These are phyloP conservation scores for Xanthoconium stramineum DNA, from an alignment of 768 basidiomycete genomes.

Conservation along the genomic window DNA sequence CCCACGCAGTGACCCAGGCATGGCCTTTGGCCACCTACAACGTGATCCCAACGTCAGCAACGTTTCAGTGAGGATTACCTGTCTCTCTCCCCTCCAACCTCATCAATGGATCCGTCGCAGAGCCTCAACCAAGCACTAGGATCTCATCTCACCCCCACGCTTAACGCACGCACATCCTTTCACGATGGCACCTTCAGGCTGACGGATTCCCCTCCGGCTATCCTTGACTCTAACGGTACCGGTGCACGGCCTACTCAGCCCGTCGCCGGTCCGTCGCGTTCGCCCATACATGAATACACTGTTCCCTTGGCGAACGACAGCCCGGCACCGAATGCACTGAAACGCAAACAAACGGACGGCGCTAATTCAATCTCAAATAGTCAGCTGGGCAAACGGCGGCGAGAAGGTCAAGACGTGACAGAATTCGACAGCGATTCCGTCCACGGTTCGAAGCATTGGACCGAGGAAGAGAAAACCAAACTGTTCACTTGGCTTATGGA, in stretches of 20 bases:
- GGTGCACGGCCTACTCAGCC: slow-evolving; percentile 25
- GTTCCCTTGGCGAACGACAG: slow-evolving; percentile 28
- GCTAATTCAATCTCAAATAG: slow-evolving; percentile 13
- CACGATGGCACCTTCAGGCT: slow-evolving; percentile 30
- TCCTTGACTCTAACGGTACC: slow-evolving; percentile 28
- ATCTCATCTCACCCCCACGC: slow-evolving; percentile 43
- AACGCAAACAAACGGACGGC: slow-evolving; percentile 50
- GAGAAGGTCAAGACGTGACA: slow-evolving; percentile 27
- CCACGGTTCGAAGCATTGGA: slow-evolving; percentile 80
- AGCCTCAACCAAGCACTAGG: slow-evolving; percentile 62
- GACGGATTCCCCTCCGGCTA: slow-evolving; percentile 32
- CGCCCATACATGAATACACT: slow-evolving; percentile 33
- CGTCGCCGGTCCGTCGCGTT: slow-evolving; percentile 28
- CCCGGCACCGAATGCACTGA: slow-evolving; percentile 20
- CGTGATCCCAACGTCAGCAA: slow-evolving; percentile 55
- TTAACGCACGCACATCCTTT: slow-evolving; percentile 31
- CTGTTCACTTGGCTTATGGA: slow-evolving; percentile 81
- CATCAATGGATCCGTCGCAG: slow-evolving; percentile 31
- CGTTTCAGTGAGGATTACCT: slow-evolving; percentile 50
- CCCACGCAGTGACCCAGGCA: slow-evolving; percentile 50
- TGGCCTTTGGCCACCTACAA: slow-evolving; percentile 61
- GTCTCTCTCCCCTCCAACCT: slow-evolving; percentile 19
- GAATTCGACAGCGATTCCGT: slow-evolving; percentile 36
- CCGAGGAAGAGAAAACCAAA: slow-evolving; percentile 76
- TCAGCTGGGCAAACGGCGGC: slow-evolving; percentile 30